Percentiles rank a stretch among this genome's conserved stretches.
These are phyloP conservation scores for Rhodotorula kratochvilovae DNA, from an alignment of 768 basidiomycete species.

Conservation along the genomic window DNA sequence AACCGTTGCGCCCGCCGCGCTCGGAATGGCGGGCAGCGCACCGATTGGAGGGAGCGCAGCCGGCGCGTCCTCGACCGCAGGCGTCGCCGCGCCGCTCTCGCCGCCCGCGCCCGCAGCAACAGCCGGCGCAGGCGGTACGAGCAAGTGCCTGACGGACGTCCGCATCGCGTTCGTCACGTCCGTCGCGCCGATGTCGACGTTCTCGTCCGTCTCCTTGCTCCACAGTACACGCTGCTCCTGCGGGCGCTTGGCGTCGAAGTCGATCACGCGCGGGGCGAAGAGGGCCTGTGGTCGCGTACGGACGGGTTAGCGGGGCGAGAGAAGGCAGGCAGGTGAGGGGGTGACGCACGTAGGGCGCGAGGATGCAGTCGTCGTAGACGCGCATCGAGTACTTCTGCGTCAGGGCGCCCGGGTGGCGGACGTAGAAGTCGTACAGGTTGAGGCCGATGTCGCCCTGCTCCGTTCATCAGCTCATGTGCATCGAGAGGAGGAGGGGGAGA, in stretches of 20 bases:
- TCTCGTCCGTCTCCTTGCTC: constrained; percentile 64
- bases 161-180: constrained; percentile 78
- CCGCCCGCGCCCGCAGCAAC: neutral
- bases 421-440: constrained; percentile 66
- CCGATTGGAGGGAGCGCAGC: constrained; percentile 13
- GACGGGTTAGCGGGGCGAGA: no score
- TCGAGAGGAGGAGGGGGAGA: neutral
- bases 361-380: constrained; percentile 89
- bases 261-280: constrained; percentile 68
- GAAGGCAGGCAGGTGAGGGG: neutral
- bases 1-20: neutral
- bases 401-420: constrained; percentile 54
- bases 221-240: constrained; percentile 52
- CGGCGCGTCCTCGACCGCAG: neutral
- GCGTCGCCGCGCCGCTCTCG: neutral
- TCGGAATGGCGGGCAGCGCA: constrained; percentile 49
- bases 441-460: constrained; percentile 77
- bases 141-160: constrained; percentile 78
- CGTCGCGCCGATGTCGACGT: constrained; percentile 53
- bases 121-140: constrained; percentile 43
- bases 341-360: constrained; percentile 78
- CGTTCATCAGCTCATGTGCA: neutral
- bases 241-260: constrained; percentile 53
- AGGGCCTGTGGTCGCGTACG: constrained; percentile 65
- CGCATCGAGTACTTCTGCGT: constrained; percentile 84